phyloP scores from a whole-genome alignment of 306 rosid genomes.

The Psophocarpus tetragonolobus region DNA sequence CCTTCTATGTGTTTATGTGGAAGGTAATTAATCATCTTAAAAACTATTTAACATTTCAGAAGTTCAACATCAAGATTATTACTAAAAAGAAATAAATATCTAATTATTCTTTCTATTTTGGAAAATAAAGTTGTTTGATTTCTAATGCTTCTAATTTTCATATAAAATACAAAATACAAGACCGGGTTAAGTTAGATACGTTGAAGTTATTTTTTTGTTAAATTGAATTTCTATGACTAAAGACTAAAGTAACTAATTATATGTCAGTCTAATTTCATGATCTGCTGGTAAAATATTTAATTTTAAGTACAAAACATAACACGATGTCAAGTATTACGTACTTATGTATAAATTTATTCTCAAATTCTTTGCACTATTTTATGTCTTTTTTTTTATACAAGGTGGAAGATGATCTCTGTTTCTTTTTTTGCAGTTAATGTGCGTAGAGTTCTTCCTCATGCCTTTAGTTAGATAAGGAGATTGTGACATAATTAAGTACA shows the following conservation, averaged over 20 bases:
- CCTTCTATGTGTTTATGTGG: not conserved
- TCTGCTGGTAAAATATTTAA: not conserved
- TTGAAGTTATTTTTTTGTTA: not conserved
- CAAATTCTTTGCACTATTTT: not conserved
- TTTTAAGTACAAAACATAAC: not conserved
- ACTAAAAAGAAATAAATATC: not conserved
- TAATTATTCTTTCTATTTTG: not conserved
- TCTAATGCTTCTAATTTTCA: not conserved
- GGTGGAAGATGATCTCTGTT: not conserved
- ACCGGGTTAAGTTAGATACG: too few species aligned
- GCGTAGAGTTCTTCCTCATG: not conserved
- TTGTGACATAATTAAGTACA: not conserved
- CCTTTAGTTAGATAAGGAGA: constrained; percentile 33
- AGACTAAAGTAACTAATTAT: not conserved
- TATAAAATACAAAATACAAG: not conserved
- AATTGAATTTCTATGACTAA: not conserved
- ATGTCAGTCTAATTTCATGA: not conserved
- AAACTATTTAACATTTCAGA: not conserved
- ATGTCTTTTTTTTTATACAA: not conserved
- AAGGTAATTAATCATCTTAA: not conserved
- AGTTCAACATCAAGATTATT: not conserved
- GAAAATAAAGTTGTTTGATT: not conserved
- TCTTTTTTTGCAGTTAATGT: not conserved
- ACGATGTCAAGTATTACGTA: not conserved
- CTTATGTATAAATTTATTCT: not conserved